Base-by-base conservation (phyloP, 73 alveolate genomes). In the Paramecium sexaurelia region DNA sequence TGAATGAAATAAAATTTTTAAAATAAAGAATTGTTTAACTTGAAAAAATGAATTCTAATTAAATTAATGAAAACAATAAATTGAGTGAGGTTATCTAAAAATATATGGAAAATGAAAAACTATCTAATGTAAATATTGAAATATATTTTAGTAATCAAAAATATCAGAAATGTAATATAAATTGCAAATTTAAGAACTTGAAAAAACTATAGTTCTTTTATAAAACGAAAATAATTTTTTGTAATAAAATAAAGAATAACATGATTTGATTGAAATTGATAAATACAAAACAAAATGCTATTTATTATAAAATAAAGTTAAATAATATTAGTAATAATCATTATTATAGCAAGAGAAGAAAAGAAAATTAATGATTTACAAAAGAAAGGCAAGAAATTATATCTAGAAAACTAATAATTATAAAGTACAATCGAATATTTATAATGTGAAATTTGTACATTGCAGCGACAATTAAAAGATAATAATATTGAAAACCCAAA, bases 361-460 rank as follows among this genome's bases (percentile, higher is more conserved):
- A 61, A 61, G 5, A 61, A 24, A 24, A 32, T 61, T 29, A 32
- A 20, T 26, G 83, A 61, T 61, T 13, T 61, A 11, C 47, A 61
- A 29, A 61, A 61, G 83, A 61, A 61, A 61, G 83, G 47, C 33
- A 61, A 61, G 43, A 61, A 61, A 61, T 26, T 61, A 32, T 61
- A 29, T 29, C 11, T 11, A 61, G 83, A 61, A 29, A 61, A 61
- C 43, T 61, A 29, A 29, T 61, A 61, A 61, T 61, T 61, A 19
- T 26, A 61, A 61, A 61, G 26, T 29, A 22, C 41, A 61, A 61
- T 61, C 1, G 83, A 61, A 61, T 61, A 61, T 26, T 61, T 61
- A 32, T 61, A 61, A 32, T 26, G 47, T 29, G 83, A 61, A 61
- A 61, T 26, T 27, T 61, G 47, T 29, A 29, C 83, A 10, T 26